These are phyloP conservation scores for Lecanicillium sp. DNA, from an alignment of 2,329 filamentous ascomycete species.

Conservation along the genomic window DNA sequence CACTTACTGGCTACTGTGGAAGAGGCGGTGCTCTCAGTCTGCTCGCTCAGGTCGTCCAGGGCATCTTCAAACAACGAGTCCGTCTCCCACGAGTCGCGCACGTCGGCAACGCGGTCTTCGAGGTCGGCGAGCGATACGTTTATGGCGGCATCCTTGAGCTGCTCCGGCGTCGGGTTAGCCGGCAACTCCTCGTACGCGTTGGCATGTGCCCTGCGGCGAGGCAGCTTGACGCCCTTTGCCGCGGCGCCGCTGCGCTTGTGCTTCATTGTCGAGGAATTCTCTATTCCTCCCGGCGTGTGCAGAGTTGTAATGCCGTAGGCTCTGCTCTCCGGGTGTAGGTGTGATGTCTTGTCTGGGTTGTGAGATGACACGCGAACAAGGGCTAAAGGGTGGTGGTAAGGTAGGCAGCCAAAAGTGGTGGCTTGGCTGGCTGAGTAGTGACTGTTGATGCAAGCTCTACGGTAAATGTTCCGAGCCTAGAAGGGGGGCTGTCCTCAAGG, in stretches of 20 bases:
- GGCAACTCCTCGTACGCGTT: constrained; percentile 28
- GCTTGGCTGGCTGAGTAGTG: no score
- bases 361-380: no score
- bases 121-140: constrained; percentile 34
- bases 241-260: constrained; percentile 19
- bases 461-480: no score
- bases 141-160: constrained; percentile 27
- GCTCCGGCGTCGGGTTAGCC: constrained; percentile 24
- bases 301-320: no score
- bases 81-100: constrained; percentile 52
- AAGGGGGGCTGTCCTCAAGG: no score
- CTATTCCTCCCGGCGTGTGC: no score
- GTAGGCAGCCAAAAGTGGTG: no score
- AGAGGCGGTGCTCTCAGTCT: no score
- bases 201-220: constrained; percentile 24
- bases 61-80: constrained; percentile 58
- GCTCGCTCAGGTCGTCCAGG: constrained; percentile 49
- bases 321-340: no score
- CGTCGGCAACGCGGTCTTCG: constrained; percentile 44
- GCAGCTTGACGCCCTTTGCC: constrained; percentile 23
- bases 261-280: constrained; percentile 23
- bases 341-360: no score
- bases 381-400: no score
- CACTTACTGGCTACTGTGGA: constrained; percentile 36
- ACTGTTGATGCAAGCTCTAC: no score